Conservation (phyloP, 2,329 filamentous ascomycete genomes). For the Tolypocladium tundrense region DNA sequence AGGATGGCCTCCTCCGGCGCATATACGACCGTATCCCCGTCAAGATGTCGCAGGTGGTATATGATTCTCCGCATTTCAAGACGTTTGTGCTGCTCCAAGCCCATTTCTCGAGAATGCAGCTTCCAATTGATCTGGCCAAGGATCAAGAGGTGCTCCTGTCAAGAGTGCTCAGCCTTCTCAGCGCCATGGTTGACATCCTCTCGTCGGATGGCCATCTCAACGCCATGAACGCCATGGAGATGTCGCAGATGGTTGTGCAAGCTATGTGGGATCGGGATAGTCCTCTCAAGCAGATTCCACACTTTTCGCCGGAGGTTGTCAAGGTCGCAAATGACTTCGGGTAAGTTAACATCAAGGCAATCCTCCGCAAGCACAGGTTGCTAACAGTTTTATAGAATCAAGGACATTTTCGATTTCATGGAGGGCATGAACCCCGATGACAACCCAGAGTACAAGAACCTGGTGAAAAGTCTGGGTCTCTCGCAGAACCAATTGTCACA, state of each 20-base stretch:
- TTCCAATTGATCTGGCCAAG: conserved; percentile 90
- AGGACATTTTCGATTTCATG: conserved; percentile 96
- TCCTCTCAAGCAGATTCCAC: conserved; percentile 93
- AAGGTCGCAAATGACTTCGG: conserved; percentile 71
- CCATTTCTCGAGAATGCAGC: conserved; percentile 94
- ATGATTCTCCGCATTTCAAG: conserved; percentile 96
- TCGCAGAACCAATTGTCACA: conserved; percentile 74
- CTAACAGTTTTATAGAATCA: conserved; percentile 50
- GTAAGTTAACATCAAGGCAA: conserved; percentile 33
- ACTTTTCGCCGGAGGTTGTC: conserved; percentile 77
- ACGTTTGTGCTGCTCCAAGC: conserved; percentile 94
- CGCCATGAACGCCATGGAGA: conserved; percentile 97
- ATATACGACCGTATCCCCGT: conserved; percentile 93
- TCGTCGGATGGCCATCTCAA: conserved; percentile 95
- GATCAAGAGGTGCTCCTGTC: conserved; percentile 83
- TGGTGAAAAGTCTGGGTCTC: conserved; percentile 71
- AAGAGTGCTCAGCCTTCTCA: conserved; percentile 79
- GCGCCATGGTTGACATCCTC: conserved; percentile 86
- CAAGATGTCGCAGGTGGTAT: conserved; percentile 81
- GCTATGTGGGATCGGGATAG: conserved; percentile 98
- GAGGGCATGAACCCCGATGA: conserved; percentile 96
- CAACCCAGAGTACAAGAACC: conserved; percentile 67
- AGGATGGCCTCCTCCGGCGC: conserved; percentile 75
- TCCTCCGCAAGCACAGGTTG: background rate
- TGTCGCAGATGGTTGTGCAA: conserved; percentile 98